phyloP scores from a whole-genome alignment of 2,329 filamentous ascomycete species.

The Exophiala sp. region DNA sequence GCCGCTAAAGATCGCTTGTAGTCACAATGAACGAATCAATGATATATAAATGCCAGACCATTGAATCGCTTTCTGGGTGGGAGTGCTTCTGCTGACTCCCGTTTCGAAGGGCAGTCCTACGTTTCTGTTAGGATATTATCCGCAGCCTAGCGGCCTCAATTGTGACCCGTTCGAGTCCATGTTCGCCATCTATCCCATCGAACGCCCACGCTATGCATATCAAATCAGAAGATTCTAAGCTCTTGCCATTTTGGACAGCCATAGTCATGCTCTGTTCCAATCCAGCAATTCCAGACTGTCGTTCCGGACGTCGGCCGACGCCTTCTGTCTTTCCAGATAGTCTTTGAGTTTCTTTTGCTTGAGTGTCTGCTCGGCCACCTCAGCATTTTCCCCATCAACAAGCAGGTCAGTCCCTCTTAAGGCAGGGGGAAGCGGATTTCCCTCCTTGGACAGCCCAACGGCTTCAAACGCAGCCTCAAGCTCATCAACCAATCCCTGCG shows the following conservation, averaged over 20 bases:
- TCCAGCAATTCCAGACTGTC: background rate
- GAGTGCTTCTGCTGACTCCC: no score
- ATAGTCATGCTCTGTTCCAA: background rate
- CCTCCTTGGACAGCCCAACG: slow-evolving; percentile 17
- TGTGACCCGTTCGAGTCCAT: background rate
- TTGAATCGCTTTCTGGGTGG: no score
- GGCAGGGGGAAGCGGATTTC: slow-evolving; percentile 5
- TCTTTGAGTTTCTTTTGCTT: slow-evolving; percentile 16
- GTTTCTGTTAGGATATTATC: no score
- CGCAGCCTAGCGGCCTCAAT: background rate
- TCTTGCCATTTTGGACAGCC: background rate
- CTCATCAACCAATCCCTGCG: slow-evolving; percentile 17
- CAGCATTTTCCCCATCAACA: background rate
- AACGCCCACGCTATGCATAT: slow-evolving; percentile 3
- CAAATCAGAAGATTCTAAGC: background rate
- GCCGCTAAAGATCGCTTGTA: no score
- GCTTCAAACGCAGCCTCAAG: slow-evolving; percentile 17
- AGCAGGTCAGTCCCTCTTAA: background rate
- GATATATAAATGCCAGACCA: no score
- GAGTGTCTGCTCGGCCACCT: background rate
- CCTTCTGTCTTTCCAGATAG: slow-evolving; percentile 13
- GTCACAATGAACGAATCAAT: no score
- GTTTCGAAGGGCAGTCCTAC: no score
- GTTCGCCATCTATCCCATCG: background rate
- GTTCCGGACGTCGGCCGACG: background rate